Percentiles rank a stretch among this genome's conserved stretches.
Evolutionary conservation across 768 basidiomycete genomes (phyloP).

Genomic region (Termitomyces sp.): DNA sequence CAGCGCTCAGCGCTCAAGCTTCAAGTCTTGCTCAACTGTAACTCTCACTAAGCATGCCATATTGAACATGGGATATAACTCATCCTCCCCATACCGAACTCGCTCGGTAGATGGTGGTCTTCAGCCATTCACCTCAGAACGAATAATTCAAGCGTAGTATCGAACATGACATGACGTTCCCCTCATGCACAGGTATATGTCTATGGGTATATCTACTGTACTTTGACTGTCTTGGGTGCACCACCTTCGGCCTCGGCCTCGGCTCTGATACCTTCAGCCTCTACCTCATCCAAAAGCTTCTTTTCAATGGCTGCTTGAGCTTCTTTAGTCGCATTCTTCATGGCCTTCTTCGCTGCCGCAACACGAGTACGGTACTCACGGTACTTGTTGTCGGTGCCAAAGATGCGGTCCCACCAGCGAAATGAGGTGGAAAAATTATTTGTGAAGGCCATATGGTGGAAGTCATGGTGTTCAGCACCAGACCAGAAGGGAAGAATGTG

Average conservation of each 20-base stretch:
- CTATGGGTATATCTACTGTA: conserved; percentile 26
- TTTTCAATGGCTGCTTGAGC: conserved; percentile 56
- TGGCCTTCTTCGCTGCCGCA: conserved; percentile 52
- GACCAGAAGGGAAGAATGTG: conserved; percentile 95
- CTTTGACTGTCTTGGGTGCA: conserved; percentile 30
- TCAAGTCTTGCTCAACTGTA: too few relatives aligned
- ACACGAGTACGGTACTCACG: conserved; percentile 71
- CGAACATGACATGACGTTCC: neutral
- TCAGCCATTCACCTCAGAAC: neutral
- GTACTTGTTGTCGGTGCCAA: conserved; percentile 92
- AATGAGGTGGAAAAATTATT: conserved; percentile 95
- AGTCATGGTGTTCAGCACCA: conserved; percentile 96
- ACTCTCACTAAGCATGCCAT: too few relatives aligned
- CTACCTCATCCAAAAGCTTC: conserved; percentile 64
- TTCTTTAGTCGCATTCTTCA: conserved; percentile 51
- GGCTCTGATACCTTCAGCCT: conserved; percentile 67
- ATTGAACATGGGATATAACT: too few relatives aligned
- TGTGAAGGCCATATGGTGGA: conserved; percentile 96
- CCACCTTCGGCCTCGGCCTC: conserved; percentile 53
- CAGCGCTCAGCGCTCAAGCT: too few relatives aligned
- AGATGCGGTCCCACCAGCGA: conserved; percentile 88
- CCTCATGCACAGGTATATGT: conserved; percentile 2
- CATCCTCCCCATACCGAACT: too few relatives aligned
- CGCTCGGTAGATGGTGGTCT: too few relatives aligned
- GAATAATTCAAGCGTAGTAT: neutral